A percentile compares a stretch with the other conserved stretches of the same genome.
Conservation (phyloP, 2,329 filamentous ascomycete species). For the Alternaria burnsii region DNA sequence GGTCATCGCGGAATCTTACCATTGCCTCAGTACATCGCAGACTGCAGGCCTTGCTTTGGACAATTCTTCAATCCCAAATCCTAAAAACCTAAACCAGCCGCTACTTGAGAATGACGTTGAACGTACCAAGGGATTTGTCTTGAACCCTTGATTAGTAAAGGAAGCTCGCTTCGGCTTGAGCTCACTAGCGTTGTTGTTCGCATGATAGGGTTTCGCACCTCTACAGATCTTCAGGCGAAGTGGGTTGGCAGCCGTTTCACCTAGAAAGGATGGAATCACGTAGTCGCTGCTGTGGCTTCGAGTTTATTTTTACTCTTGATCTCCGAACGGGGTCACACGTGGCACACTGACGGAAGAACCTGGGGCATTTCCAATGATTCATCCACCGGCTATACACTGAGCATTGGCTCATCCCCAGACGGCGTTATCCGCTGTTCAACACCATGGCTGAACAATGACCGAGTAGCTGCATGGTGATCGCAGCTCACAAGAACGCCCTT, state of each 20-base stretch:
- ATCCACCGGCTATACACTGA: not conserved
- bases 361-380: not conserved
- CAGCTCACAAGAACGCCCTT: not conserved
- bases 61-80: not conserved
- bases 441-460: not conserved
- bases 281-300: not conserved
- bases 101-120: not conserved
- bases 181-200: not conserved
- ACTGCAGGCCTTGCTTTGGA: not conserved
- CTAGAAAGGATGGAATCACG: not conserved
- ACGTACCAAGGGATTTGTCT: not conserved
- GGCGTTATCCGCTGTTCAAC: not conserved
- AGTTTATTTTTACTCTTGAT: not conserved
- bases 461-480: not conserved
- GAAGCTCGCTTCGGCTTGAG: not conserved
- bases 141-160: not conserved
- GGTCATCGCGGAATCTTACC: not conserved
- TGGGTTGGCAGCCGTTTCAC: slow-evolving; percentile 3
- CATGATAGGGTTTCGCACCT: not conserved
- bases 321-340: not conserved
- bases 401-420: not conserved
- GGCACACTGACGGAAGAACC: not conserved
- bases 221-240: not conserved
- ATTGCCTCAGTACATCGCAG: not conserved
- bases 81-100: not conserved